phyloP scores from a whole-genome alignment of 768 basidiomycete genomes.

The Lenzites betulinus region DNA sequence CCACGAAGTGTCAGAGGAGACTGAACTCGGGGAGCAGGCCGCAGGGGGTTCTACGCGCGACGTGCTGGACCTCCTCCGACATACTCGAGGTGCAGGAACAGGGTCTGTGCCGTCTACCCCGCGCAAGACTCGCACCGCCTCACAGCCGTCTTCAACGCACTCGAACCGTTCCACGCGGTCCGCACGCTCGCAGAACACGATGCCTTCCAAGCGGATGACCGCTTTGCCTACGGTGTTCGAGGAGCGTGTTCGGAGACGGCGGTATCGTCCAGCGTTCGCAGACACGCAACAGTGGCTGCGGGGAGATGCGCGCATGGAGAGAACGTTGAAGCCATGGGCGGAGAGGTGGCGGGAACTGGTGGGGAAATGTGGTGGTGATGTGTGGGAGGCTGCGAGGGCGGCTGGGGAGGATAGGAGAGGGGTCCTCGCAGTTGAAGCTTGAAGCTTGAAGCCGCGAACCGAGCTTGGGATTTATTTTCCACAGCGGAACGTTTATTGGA shows the following conservation, averaged over 20 bases:
- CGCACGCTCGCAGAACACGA: slow-evolving; percentile 7
- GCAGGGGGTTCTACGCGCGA: slow-evolving; percentile 12
- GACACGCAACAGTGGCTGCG: slow-evolving; percentile 31
- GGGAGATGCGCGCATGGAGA: slow-evolving; percentile 25
- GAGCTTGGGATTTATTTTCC: too few relatives aligned
- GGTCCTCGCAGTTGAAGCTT: background rate
- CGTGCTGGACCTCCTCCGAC: slow-evolving; percentile 15
- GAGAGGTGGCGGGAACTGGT: slow-evolving; percentile 14
- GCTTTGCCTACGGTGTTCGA: slow-evolving; percentile 14
- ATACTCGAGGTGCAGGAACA: background rate
- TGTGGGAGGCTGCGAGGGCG: slow-evolving; percentile 18
- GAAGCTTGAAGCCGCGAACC: too few relatives aligned
- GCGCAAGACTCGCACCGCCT: slow-evolving; percentile 2
- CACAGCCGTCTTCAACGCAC: slow-evolving; percentile 15
- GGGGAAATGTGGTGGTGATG: slow-evolving; percentile 10
- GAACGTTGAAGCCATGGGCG: slow-evolving; percentile 20
- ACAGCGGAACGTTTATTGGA: too few relatives aligned
- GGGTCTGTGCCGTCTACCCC: slow-evolving; percentile 13
- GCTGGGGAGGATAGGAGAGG: background rate
- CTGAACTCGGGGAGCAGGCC: background rate
- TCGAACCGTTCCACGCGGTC: slow-evolving; percentile 10
- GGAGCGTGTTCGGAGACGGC: slow-evolving; percentile 14
- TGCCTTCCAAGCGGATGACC: slow-evolving; percentile 5
- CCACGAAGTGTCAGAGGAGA: background rate
- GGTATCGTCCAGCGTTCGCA: slow-evolving; percentile 27